These are phyloP conservation scores for Penicillium alfredii DNA, from an alignment of 495 filamentous ascomycete species.

Conservation along the genomic window DNA sequence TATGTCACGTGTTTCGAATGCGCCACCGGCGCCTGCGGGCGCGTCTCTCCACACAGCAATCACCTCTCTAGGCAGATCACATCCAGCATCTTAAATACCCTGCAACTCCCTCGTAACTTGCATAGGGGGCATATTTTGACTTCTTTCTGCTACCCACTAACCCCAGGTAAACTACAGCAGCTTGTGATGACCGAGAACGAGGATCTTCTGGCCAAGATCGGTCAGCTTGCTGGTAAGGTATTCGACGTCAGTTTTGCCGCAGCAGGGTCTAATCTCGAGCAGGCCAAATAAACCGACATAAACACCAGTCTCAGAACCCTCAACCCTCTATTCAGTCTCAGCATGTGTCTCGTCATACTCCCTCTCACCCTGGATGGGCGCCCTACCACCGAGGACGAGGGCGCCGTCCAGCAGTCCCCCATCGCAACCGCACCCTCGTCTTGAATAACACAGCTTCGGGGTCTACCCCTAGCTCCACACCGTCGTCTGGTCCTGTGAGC, in stretches of 20 bases:
- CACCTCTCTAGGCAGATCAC: too few relatives aligned
- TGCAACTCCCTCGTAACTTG: too few relatives aligned
- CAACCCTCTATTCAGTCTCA: constrained; percentile 22
- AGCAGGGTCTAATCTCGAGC: constrained; percentile 23
- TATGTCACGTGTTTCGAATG: too few relatives aligned
- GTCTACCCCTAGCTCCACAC: constrained; percentile 15
- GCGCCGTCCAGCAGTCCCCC: constrained; percentile 39
- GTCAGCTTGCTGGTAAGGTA: constrained; percentile 63
- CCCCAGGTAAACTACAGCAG: constrained; percentile 2
- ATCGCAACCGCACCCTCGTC: constrained; percentile 68
- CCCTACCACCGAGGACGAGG: constrained; percentile 42
- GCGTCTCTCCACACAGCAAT: too few relatives aligned
- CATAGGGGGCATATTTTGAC: too few relatives aligned
- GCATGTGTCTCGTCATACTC: constrained; percentile 35
- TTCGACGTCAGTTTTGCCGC: constrained; percentile 8
- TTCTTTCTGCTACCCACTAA: too few relatives aligned
- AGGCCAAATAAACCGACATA: constrained; percentile 84
- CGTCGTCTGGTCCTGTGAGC: constrained; percentile 33
- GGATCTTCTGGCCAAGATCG: constrained; percentile 69
- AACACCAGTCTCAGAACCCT: constrained; percentile 48
- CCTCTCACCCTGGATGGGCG: constrained; percentile 44
- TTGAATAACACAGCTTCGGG: constrained; percentile 51
- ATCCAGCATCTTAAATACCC: too few relatives aligned
- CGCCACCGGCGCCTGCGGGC: too few relatives aligned
- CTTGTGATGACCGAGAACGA: constrained; percentile 63